These are phyloP conservation scores for Coniferiporia weirii DNA, from an alignment of 1,284 basidiomycete genomes.

Conservation along the genomic window DNA sequence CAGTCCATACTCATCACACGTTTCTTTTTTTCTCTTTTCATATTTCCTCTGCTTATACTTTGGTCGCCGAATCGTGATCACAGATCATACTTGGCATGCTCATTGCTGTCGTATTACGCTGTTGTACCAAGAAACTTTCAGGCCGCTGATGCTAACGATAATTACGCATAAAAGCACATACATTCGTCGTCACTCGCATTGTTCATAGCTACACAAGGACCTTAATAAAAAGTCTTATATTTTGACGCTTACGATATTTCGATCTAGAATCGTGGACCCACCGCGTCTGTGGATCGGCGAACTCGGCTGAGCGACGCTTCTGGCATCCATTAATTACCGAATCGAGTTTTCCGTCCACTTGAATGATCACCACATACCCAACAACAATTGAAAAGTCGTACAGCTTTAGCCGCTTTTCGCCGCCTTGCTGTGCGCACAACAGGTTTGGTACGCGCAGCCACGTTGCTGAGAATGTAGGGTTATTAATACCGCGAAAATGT, in stretches of 20 bases:
- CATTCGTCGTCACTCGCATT: neutral
- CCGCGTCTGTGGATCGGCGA: too few relatives aligned
- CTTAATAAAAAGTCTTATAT: neutral
- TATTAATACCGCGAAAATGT: too few relatives aligned
- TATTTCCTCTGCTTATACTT: neutral
- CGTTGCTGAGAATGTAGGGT: too few relatives aligned
- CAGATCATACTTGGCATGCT: conserved; percentile 1
- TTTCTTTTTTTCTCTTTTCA: neutral
- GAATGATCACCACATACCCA: too few relatives aligned
- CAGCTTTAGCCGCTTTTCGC: too few relatives aligned
- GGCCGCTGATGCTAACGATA: neutral
- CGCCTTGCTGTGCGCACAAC: too few relatives aligned
- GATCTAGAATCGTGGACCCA: neutral
- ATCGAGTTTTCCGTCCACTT: too few relatives aligned
- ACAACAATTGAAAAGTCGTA: too few relatives aligned
- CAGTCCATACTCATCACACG: neutral
- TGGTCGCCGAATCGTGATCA: neutral
- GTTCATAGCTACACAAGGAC: neutral
- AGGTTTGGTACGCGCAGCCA: too few relatives aligned
- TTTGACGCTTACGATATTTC: neutral
- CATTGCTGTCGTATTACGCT: conserved; percentile 5
- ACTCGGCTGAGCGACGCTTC: too few relatives aligned
- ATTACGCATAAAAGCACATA: neutral
- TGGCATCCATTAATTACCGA: too few relatives aligned
- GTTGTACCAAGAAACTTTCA: neutral